These are phyloP conservation scores for Neolentinus lepideus DNA, from an alignment of 1,284 basidiomycete genomes.

Conservation along the genomic window DNA sequence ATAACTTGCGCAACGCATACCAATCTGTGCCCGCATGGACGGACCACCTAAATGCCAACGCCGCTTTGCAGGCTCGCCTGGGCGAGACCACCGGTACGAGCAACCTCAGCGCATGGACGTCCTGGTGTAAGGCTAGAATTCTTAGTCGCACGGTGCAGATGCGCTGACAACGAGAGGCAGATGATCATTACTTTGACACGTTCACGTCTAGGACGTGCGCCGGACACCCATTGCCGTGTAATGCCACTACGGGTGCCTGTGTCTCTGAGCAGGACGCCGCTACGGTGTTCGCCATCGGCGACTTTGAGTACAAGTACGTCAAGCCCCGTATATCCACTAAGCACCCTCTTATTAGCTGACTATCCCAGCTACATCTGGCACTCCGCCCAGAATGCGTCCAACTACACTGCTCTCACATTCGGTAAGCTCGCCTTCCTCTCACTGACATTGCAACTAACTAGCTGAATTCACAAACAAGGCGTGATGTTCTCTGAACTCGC, in stretches of 20 bases:
- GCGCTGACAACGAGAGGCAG: slow-evolving; percentile 13
- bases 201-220: slow-evolving; percentile 43
- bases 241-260: slow-evolving; percentile 31
- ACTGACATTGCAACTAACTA: background rate
- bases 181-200: slow-evolving; percentile 41
- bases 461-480: slow-evolving; percentile 15
- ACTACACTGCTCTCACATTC: slow-evolving; percentile 40
- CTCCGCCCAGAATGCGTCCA: slow-evolving; percentile 32
- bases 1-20: slow-evolving; percentile 33
- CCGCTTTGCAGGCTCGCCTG: slow-evolving; percentile 31
- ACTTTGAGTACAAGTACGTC: slow-evolving; percentile 45
- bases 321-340: background rate
- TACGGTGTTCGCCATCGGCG: slow-evolving; percentile 33
- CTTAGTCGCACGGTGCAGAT: background rate
- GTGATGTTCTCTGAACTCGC: slow-evolving; percentile 30
- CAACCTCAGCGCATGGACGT: slow-evolving; percentile 35
- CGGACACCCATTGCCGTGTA: slow-evolving; percentile 41
- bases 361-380: slow-evolving; percentile 43
- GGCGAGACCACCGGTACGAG: slow-evolving; percentile 38
- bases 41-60: slow-evolving; percentile 36
- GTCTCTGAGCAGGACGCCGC: slow-evolving; percentile 36
- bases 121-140: slow-evolving; percentile 29
- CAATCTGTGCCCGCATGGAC: slow-evolving; percentile 44
- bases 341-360: background rate
- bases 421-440: slow-evolving; percentile 20